Evolutionary conservation across 202 grass and related monocot species (phyloP), one percentile per base, ranked within the genome.

Genomic region (Musa balbisiana): DNA sequence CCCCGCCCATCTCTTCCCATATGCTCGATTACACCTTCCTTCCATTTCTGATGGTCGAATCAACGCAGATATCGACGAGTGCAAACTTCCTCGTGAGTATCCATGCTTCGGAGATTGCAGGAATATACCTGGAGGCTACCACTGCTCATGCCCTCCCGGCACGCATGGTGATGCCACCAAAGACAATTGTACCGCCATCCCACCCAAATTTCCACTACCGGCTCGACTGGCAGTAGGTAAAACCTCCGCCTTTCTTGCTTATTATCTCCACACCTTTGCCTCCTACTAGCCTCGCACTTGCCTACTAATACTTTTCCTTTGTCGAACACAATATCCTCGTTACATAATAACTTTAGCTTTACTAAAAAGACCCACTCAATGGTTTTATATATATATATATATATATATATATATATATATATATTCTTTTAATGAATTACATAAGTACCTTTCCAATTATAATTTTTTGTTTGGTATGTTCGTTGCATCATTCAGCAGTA

Each of bases 201-300:
- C 43, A 21, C 67, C 56, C 51, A 3, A 55, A 25, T 79, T 67
- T 66, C 58, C 20, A 54, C 53, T 82, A 11, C 20, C 71, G 19
- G 55, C 49, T 1, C 9, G 10, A 3, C 10, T 69, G 15, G 4
- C 17, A 2, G 8, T 69, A 11, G 67, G 67, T 69, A 49, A 43
- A 6, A 5, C 11, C 5, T 51, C 0, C 49, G 0, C 12, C 33
- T 43, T 43, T 43, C 33, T 43, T 43, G 33, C 2, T 43, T 43
- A 43, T 43, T 43, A 43, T 43, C 33, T 43, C 33, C 33, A 43
- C 33, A 5, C 33, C 33, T 43, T 43, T 43, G 33, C 33, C 4
- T 43, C 33, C 33, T 43, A 43, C 33, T 5, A 6, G 3, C 25
- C 25, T 26, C 25, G 25, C 25, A 26, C 25, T 26, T 26, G 25